phyloP scores from a whole-genome alignment of 75 land plant genomes.

The Cryptomeria japonica region DNA sequence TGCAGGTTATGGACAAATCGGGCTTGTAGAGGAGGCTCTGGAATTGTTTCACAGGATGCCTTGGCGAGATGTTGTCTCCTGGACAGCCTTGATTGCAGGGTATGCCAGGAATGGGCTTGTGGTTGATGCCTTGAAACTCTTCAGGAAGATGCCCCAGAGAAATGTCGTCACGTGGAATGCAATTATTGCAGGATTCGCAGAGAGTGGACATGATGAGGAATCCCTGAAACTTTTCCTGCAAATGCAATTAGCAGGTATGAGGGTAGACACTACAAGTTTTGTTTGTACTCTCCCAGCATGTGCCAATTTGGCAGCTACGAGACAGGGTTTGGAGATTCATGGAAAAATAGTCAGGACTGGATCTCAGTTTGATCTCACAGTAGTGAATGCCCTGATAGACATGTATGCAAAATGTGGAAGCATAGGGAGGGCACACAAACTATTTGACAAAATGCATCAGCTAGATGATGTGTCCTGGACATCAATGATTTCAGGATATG shows the following conservation, averaged over 20 bases:
- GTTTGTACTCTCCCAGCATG: not conserved
- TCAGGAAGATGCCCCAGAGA: conserved; percentile 38
- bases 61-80: conserved; percentile 26
- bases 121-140: conserved; percentile 32
- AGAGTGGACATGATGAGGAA: conserved; percentile 37
- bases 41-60: conserved; percentile 32
- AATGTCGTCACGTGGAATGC: conserved; percentile 70
- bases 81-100: conserved; percentile 60
- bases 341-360: not conserved
- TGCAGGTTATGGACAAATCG: conserved; percentile 25
- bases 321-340: not conserved
- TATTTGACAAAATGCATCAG: not conserved
- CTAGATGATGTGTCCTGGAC: conserved; percentile 11
- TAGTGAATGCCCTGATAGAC: not conserved
- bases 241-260: conserved; percentile 24
- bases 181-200: conserved; percentile 51
- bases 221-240: conserved; percentile 41
- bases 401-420: not conserved
- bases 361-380: not conserved
- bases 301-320: not conserved
- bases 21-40: conserved; percentile 27
- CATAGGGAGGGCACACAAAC: not conserved
- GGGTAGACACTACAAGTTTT: not conserved
- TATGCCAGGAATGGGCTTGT: conserved; percentile 33
- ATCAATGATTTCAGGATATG: conserved; percentile 13